A percentile compares a stretch with the other conserved stretches of the same genome.
Evolutionary conservation across 345 rosid genomes (phyloP).

Genomic region (Acer yangbiense): DNA sequence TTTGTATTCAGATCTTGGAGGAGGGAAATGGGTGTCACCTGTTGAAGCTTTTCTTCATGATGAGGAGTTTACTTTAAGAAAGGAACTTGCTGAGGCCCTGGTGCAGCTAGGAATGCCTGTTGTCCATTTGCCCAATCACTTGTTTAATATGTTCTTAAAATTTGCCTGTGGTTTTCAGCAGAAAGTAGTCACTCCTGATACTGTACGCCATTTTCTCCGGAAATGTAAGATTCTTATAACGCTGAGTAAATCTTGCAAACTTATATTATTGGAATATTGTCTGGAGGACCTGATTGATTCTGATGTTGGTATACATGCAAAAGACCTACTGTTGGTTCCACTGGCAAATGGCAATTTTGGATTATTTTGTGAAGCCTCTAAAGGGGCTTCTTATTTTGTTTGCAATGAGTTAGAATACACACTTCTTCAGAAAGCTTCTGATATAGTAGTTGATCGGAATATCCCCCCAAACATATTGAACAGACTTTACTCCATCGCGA

Average conservation of each 20-base stretch:
- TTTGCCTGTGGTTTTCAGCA: constrained; percentile 57
- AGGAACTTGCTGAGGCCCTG: constrained; percentile 76
- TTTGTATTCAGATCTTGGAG: constrained; percentile 66
- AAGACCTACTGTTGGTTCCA: constrained; percentile 74
- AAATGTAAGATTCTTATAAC: constrained; percentile 48
- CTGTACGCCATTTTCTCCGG: constrained; percentile 71
- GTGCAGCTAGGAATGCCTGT: constrained; percentile 81
- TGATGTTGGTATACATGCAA: constrained; percentile 60
- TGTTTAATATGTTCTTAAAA: constrained; percentile 76
- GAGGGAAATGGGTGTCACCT: constrained; percentile 85
- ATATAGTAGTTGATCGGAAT: constrained; percentile 68
- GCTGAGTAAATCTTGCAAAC: constrained; percentile 62
- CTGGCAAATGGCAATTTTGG: constrained; percentile 86
- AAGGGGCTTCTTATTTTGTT: constrained; percentile 60
- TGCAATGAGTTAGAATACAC: constrained; percentile 73
- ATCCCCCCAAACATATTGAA: constrained; percentile 54
- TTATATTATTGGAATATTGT: constrained; percentile 86
- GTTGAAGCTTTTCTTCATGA: constrained; percentile 86
- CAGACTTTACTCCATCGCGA: constrained; percentile 74
- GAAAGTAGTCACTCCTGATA: constrained; percentile 86
- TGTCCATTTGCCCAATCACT: constrained; percentile 66
- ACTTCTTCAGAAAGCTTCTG: constrained; percentile 67
- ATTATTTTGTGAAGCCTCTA: constrained; percentile 52
- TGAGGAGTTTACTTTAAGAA: constrained; percentile 63
- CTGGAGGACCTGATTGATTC: constrained; percentile 87